phyloP scores from a whole-genome alignment of 768 basidiomycete species.

The Phaeolepiota aurea region DNA sequence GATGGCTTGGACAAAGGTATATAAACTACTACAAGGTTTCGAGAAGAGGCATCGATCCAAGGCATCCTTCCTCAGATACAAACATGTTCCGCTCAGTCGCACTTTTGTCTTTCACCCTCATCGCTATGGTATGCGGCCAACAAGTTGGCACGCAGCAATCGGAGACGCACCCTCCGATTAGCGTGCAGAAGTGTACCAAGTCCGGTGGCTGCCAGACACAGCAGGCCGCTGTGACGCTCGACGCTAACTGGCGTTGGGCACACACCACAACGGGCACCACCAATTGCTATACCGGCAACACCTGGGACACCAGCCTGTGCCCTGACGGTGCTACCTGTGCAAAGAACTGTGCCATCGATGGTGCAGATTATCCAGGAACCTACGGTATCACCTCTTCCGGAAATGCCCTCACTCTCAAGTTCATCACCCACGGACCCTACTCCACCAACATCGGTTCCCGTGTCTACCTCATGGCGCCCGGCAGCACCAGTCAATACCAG shows the following conservation, averaged over 20 bases:
- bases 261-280: constrained; percentile 17
- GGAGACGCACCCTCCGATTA: constrained; percentile 33
- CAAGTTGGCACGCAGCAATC: constrained; percentile 31
- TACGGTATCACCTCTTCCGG: constrained; percentile 37
- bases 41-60: not conserved
- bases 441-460: constrained; percentile 20
- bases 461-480: constrained; percentile 32
- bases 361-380: constrained; percentile 22
- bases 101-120: constrained; percentile 3
- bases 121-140: constrained; percentile 27
- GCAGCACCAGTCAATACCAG: no score
- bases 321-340: constrained; percentile 34
- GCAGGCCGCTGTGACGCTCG: constrained; percentile 27
- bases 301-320: constrained; percentile 31
- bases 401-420: constrained; percentile 27
- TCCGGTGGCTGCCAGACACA: constrained; percentile 18
- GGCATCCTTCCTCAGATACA: not conserved
- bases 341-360: constrained; percentile 21
- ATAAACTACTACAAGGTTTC: no score
- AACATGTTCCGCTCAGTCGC: not conserved
- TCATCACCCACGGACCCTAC: constrained; percentile 21
- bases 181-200: constrained; percentile 26
- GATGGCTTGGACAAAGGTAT: no score
- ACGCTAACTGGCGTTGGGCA: constrained; percentile 36
- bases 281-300: constrained; percentile 32